phyloP scores from a whole-genome alignment of 106 monocot genomes.

The Platanthera guangdongensis region DNA sequence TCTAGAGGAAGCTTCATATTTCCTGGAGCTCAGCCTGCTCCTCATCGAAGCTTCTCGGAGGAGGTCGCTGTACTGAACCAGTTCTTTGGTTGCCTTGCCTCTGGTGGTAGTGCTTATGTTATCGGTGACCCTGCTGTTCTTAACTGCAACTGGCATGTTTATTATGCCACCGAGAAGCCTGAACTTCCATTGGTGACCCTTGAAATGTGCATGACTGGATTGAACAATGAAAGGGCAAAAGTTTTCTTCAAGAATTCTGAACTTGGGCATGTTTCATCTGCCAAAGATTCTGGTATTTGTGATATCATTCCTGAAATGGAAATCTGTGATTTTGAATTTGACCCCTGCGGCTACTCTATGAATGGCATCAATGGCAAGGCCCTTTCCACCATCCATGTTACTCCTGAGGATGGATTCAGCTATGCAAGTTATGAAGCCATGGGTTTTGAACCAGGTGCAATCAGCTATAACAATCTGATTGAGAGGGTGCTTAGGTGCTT shows the following conservation, averaged over 20 bases:
- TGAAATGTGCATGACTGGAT: slow-evolving; percentile 95
- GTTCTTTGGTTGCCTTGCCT: slow-evolving; percentile 47
- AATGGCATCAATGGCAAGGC: slow-evolving; percentile 52
- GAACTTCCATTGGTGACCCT: slow-evolving; percentile 66
- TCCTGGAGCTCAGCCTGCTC: slow-evolving; percentile 69
- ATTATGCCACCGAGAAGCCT: slow-evolving; percentile 58
- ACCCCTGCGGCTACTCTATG: slow-evolving; percentile 89
- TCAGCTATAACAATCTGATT: slow-evolving; percentile 28
- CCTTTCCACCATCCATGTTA: slow-evolving; percentile 72
- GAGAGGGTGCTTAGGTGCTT: slow-evolving; percentile 44
- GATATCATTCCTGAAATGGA: slow-evolving; percentile 73
- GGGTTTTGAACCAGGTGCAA: slow-evolving; percentile 39
- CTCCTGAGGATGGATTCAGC: slow-evolving; percentile 83
- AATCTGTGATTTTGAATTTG: slow-evolving; percentile 87
- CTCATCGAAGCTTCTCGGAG: slow-evolving; percentile 77
- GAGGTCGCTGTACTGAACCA: slow-evolving; percentile 58
- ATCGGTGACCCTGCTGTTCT: slow-evolving; percentile 38
- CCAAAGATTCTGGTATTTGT: slow-evolving; percentile 46
- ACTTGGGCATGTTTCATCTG: slow-evolving; percentile 13
- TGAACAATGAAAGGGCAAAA: slow-evolving; percentile 37
- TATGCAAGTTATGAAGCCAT: slow-evolving; percentile 85
- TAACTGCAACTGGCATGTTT: slow-evolving; percentile 79
- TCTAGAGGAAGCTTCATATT: slow-evolving; percentile 81
- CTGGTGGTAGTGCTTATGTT: slow-evolving; percentile 64
- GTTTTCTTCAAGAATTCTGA: slow-evolving; percentile 64